Percentiles rank a stretch among this genome's conserved stretches.
These are phyloP conservation scores for Bombardia bombarda DNA, from an alignment of 495 filamentous ascomycete species.

Conservation along the genomic window DNA sequence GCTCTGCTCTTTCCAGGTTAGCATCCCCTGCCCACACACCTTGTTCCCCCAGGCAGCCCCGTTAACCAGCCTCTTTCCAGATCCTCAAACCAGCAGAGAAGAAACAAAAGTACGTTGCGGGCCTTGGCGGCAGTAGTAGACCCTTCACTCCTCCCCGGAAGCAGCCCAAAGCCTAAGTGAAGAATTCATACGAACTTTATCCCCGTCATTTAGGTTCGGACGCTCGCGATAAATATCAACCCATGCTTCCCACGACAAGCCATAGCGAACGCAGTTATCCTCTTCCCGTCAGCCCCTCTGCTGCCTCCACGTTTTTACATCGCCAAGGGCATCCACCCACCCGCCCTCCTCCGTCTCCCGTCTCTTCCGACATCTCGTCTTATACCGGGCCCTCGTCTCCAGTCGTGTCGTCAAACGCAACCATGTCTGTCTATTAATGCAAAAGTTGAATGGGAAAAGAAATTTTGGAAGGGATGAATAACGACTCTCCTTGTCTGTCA, in stretches of 20 bases:
- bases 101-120: slow-evolving; percentile 99
- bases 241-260: slow-evolving; percentile 19
- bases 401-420: slow-evolving; percentile 16
- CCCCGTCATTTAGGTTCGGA: slow-evolving; percentile 84
- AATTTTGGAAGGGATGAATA: slow-evolving; percentile 22
- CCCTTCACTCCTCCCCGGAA: slow-evolving; percentile 86
- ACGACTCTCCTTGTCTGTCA: slow-evolving; percentile 24
- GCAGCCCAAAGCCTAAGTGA: slow-evolving; percentile 68
- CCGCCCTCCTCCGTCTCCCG: not conserved
- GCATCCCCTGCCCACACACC: slow-evolving; percentile 18
- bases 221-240: slow-evolving; percentile 66
- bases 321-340: slow-evolving; percentile 1
- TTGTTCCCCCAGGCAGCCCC: not conserved
- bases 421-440: slow-evolving; percentile 19
- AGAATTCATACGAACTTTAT: slow-evolving; percentile 69
- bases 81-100: slow-evolving; percentile 99
- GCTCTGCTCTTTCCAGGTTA: slow-evolving; percentile 97
- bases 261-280: slow-evolving; percentile 9
- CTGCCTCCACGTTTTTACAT: slow-evolving; percentile 17
- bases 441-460: slow-evolving; percentile 10
- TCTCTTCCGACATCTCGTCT: slow-evolving; percentile 6
- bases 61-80: slow-evolving; percentile 35
- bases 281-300: slow-evolving; percentile 11
- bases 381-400: slow-evolving; percentile 8
- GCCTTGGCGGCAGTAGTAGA: slow-evolving; percentile 71